A percentile compares a stretch with the other conserved stretches of the same genome.
Conservation (phyloP, 768 basidiomycete genomes). For the Hirschioporus abietinus region DNA sequence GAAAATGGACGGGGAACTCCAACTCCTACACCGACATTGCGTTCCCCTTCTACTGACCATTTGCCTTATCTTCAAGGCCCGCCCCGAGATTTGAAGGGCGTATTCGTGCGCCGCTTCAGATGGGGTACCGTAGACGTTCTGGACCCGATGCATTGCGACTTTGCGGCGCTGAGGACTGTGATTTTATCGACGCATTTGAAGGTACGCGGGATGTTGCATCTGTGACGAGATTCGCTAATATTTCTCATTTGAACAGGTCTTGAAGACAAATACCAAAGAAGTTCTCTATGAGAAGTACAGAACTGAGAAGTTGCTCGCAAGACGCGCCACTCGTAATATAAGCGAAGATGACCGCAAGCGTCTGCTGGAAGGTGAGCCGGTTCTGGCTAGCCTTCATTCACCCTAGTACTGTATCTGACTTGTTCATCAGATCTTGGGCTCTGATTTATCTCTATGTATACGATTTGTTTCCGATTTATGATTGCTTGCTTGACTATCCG, state of each 20-base stretch:
- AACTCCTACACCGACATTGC: slow-evolving; percentile 28
- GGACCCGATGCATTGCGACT: slow-evolving; percentile 83
- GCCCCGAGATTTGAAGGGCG: slow-evolving; percentile 65
- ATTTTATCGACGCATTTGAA: slow-evolving; percentile 83
- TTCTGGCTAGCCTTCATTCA: background rate
- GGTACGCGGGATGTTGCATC: slow-evolving; percentile 35
- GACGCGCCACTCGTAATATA: slow-evolving; percentile 76
- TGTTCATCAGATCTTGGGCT: background rate
- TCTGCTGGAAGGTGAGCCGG: slow-evolving; percentile 57
- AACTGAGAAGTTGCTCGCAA: slow-evolving; percentile 84
- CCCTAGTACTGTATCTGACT: background rate
- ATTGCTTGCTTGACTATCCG: background rate
- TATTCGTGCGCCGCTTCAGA: slow-evolving; percentile 73
- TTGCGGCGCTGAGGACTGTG: slow-evolving; percentile 76
- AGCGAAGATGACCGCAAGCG: slow-evolving; percentile 68
- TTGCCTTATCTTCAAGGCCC: slow-evolving; percentile 45
- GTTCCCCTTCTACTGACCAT: slow-evolving; percentile 16
- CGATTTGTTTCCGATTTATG: background rate
- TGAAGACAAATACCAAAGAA: slow-evolving; percentile 81
- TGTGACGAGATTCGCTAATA: background rate
- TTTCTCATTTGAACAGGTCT: slow-evolving; percentile 39
- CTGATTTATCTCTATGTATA: background rate
- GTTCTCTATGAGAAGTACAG: slow-evolving; percentile 91
- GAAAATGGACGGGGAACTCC: slow-evolving; percentile 37
- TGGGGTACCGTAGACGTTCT: slow-evolving; percentile 91